Base-by-base conservation (phyloP, 2,329 filamentous ascomycete genomes). In the Cladosporium cucumerinum region DNA sequence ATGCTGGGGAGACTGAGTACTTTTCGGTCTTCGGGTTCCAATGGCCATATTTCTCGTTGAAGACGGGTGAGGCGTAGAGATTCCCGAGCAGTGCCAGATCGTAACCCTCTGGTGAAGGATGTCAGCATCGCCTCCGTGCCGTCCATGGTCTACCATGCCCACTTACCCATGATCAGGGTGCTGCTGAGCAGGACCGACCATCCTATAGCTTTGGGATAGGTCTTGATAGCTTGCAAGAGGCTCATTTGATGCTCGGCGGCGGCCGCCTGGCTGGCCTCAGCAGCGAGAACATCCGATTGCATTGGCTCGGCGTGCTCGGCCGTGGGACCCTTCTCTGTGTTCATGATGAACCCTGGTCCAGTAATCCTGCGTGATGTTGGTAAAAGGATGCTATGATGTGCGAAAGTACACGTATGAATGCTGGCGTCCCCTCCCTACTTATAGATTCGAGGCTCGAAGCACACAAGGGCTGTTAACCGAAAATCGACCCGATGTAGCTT, bases 1-100 rank as follows among this genome's bases (percentile, higher is more conserved):
- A 88, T 0, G 81, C 77, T 0, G 84, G 81, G 0, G 82, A 80
- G 25, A 87, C 76, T 46, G 80, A 76, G 65, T 82, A 83, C 32
- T 78, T 78, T 1, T 75, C 76, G 2, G 74, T 73, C n/a, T 54
- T 23, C n/a, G 46, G 6, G 48, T 61, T 39, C 59, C 59, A 61
- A 8, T 64, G 14, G 18, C 82, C 82, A 66, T 80, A 86, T 18
- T 67, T 65, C 36, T 69, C 59, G 39, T 68, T 61, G 64, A 77
- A 77, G 2, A 72, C 64, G 7, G 71, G 70, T 12, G 70, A 73
- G 8, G 72, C 78, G 59, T 75, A 77, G 39, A 80, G 72, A 18
- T 68, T 72, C 26, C 70, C 72, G 28, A 80, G 70, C 14, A 80
- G 69, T 8, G 72, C 71, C 5, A 73, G 70, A 62, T 80, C 78